Conservation (phyloP, 2,329 filamentous ascomycete genomes). For the Colletotrichum abscissum region DNA sequence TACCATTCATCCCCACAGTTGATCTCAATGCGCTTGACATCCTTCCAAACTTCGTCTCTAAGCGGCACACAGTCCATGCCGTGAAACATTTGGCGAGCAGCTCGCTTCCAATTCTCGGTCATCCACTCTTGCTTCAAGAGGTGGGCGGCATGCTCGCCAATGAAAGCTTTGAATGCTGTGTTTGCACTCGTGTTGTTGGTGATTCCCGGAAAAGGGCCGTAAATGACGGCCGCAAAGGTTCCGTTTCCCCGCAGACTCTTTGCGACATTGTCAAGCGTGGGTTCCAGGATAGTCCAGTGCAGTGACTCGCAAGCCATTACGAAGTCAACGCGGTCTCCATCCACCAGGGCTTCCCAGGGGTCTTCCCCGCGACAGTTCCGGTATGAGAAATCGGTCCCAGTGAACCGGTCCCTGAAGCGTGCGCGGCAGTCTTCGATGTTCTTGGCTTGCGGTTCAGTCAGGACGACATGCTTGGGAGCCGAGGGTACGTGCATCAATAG, state of each 20-base stretch:
- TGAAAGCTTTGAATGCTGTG: slow-evolving; percentile 4
- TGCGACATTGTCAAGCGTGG: slow-evolving; percentile 1
- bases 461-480: slow-evolving; percentile 6
- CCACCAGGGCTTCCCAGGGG: background rate
- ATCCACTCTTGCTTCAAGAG: slow-evolving; percentile 12
- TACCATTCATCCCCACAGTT: slow-evolving; percentile 22
- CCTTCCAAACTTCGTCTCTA: slow-evolving; percentile 4
- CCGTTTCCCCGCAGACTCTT: slow-evolving; percentile 1
- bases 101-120: slow-evolving; percentile 18
- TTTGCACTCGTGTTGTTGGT: slow-evolving; percentile 9
- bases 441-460: slow-evolving; percentile 17
- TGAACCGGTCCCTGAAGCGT: slow-evolving; percentile 7
- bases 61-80: slow-evolving; percentile 15
- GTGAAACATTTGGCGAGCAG: slow-evolving; percentile 24
- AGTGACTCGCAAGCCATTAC: slow-evolving; percentile 25
- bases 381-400: slow-evolving; percentile 14
- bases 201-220: slow-evolving; percentile 17
- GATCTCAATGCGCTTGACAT: slow-evolving; percentile 22
- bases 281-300: slow-evolving; percentile 16
- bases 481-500: background rate
- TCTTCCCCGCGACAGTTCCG: slow-evolving; percentile 10
- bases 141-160: slow-evolving; percentile 3
- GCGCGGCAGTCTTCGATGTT: slow-evolving; percentile 10
- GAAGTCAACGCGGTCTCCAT: slow-evolving; percentile 4
- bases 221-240: slow-evolving; percentile 23